A percentile compares a stretch with the other conserved stretches of the same genome.
Conservation (phyloP, 2,329 filamentous ascomycete species). For the Aspergillus fumigatus region DNA sequence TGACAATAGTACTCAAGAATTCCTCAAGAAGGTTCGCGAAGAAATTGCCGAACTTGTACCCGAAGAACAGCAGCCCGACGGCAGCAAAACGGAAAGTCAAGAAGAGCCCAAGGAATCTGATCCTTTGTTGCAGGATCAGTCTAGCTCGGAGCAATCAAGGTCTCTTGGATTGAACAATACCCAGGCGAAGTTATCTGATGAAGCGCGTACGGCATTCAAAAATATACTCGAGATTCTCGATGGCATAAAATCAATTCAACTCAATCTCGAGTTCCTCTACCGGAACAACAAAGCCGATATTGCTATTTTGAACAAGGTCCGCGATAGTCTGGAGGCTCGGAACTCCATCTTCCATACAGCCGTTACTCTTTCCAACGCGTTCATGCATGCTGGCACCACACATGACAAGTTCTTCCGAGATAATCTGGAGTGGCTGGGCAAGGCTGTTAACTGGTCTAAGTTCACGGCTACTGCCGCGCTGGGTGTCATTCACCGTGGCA, state of each 20-base stretch:
- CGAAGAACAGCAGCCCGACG: conserved; percentile 28
- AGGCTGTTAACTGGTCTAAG: conserved; percentile 99
- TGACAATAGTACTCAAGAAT: conserved; percentile 97
- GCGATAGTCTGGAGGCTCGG: conserved; percentile 88
- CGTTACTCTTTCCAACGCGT: conserved; percentile 95
- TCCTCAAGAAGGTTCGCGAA: conserved; percentile 81
- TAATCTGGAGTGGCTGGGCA: conserved; percentile 95
- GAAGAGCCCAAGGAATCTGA: conserved; percentile 55
- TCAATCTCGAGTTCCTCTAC: conserved; percentile 95
- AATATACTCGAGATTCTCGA: conserved; percentile 64
- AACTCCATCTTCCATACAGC: conserved; percentile 99
- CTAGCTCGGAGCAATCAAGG: conserved; percentile 37
- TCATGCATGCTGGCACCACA: conserved; percentile 98
- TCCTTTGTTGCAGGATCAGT: conserved; percentile 51
- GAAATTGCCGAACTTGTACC: conserved; percentile 60
- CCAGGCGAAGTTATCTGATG: conserved; percentile 39
- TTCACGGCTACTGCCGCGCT: conserved; percentile 95
- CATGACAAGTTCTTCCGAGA: conserved; percentile 98
- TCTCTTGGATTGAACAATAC: conserved; percentile 39
- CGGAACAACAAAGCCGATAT: conserved; percentile 91
- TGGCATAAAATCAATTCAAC: conserved; percentile 86
- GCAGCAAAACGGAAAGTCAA: conserved; percentile 50
- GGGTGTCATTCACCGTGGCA: conserved; percentile 94
- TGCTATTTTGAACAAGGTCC: conserved; percentile 90
- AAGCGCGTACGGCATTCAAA: conserved; percentile 51